Percentiles rank a stretch among this genome's conserved stretches.
Evolutionary conservation across 768 basidiomycete genomes (phyloP).

Genomic region (Auricularia sp.): DNA sequence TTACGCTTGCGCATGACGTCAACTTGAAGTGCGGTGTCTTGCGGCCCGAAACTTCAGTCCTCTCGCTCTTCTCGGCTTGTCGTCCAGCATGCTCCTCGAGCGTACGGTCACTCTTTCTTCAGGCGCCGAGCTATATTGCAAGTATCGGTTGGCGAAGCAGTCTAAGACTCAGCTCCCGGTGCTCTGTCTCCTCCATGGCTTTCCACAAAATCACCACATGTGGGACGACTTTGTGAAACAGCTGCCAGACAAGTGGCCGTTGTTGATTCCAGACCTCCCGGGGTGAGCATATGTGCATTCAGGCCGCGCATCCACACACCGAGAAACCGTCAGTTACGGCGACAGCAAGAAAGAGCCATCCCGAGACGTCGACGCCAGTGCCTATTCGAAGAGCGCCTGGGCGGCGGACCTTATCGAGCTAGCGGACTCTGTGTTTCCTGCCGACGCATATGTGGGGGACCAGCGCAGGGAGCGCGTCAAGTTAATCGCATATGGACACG

Average conservation of each 20-base stretch:
- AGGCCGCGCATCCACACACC: not conserved
- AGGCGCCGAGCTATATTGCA: not conserved
- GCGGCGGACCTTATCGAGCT: conserved; percentile 11
- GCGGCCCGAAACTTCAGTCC: too few species aligned
- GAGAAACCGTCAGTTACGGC: conserved; percentile 7
- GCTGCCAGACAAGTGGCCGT: conserved; percentile 4
- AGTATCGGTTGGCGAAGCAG: not conserved
- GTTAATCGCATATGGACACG: conserved; percentile 12
- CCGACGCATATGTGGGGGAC: not conserved
- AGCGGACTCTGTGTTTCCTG: conserved; percentile 4
- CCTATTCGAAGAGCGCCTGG: conserved; percentile 11
- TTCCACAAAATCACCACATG: conserved; percentile 13
- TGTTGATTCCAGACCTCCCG: conserved; percentile 13
- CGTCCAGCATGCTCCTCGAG: not conserved
- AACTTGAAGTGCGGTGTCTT: too few species aligned
- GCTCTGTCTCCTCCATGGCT: conserved; percentile 14
- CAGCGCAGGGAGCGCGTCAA: conserved; percentile 2
- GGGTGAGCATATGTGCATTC: conserved; percentile 4
- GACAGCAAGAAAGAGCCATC: conserved; percentile 8
- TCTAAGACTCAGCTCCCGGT: conserved; percentile 4
- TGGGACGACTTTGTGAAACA: conserved; percentile 9
- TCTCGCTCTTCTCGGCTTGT: too few species aligned
- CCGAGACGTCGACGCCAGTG: conserved; percentile 1
- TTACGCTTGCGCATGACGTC: too few species aligned
- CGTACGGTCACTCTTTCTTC: not conserved